A percentile compares a stretch with the other conserved stretches of the same genome.
These are phyloP conservation scores for Trichoderma simmonsii DNA, from an alignment of 2,329 filamentous ascomycete genomes.

Conservation along the genomic window DNA sequence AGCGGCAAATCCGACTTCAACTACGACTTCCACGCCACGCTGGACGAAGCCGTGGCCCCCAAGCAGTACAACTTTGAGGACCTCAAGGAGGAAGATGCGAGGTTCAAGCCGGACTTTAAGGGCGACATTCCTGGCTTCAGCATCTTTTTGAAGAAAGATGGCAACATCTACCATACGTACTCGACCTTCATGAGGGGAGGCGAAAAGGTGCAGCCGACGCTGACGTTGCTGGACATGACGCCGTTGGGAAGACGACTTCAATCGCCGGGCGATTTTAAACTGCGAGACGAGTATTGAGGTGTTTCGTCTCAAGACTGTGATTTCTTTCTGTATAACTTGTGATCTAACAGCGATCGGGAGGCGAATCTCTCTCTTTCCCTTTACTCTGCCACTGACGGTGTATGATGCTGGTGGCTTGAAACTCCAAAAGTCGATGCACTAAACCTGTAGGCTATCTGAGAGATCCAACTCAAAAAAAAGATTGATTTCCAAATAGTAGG, in stretches of 20 bases:
- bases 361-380: neutral
- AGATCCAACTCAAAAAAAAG: neutral
- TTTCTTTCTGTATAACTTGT: neutral
- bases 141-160: conserved; percentile 33
- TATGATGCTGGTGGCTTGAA: neutral
- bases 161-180: conserved; percentile 38
- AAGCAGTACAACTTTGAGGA: conserved; percentile 29
- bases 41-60: conserved; percentile 29
- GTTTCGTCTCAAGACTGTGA: neutral
- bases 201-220: conserved; percentile 31
- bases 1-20: conserved; percentile 38
- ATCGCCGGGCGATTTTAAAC: conserved; percentile 29
- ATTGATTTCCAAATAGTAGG: neutral
- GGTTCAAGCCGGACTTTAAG: conserved; percentile 28
- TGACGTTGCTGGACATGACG: conserved; percentile 35
- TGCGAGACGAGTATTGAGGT: conserved; percentile 27
- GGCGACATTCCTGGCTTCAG: conserved; percentile 38
- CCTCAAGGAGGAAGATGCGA: conserved; percentile 27
- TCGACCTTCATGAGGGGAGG: conserved; percentile 33
- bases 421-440: neutral
- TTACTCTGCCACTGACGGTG: neutral
- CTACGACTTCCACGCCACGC: conserved; percentile 38
- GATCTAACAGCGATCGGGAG: neutral
- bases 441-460: neutral
- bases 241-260: conserved; percentile 31